Evolutionary conservation across 495 filamentous ascomycete genomes (phyloP).

Genomic region (Talaromyces wortmannii): DNA sequence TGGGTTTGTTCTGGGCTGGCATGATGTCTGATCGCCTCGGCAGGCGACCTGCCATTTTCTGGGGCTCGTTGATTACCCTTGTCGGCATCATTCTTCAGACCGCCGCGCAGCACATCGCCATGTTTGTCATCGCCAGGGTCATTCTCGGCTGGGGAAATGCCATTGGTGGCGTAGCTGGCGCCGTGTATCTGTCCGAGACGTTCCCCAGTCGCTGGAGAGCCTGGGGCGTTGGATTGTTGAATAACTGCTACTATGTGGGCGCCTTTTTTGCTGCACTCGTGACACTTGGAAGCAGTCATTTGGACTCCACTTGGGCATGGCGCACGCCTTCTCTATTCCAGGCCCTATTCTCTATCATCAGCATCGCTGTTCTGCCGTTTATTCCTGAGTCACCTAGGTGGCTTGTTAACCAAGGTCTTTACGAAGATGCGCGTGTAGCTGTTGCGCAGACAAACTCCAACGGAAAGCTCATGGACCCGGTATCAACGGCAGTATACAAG

Average conservation of each 20-base stretch:
- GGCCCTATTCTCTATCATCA: constrained; percentile 41
- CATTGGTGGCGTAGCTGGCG: constrained; percentile 28
- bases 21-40: constrained; percentile 31
- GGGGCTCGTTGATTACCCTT: constrained; percentile 31
- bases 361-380: constrained; percentile 44
- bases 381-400: constrained; percentile 49
- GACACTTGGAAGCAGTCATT: constrained; percentile 41
- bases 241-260: constrained; percentile 44
- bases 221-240: constrained; percentile 38
- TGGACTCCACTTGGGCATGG: constrained; percentile 45
- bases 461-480: constrained; percentile 28
- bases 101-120: constrained; percentile 38
- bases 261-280: constrained; percentile 42
- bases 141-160: constrained; percentile 34
- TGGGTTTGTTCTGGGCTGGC: constrained; percentile 30
- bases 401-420: constrained; percentile 31
- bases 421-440: constrained; percentile 19
- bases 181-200: constrained; percentile 33
- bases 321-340: constrained; percentile 46
- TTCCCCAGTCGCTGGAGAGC: constrained; percentile 33
- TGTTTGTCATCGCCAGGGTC: constrained; percentile 36
- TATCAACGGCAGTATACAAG: constrained; percentile 21
- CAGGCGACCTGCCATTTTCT: constrained; percentile 36
- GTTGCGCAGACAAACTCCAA: constrained; percentile 42
- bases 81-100: constrained; percentile 38